Percentiles rank a stretch among this genome's conserved stretches.
These are phyloP conservation scores for Kurtzmaniella quercitrusa DNA, from an alignment of 1,139 yeast genomes.

Conservation along the genomic window DNA sequence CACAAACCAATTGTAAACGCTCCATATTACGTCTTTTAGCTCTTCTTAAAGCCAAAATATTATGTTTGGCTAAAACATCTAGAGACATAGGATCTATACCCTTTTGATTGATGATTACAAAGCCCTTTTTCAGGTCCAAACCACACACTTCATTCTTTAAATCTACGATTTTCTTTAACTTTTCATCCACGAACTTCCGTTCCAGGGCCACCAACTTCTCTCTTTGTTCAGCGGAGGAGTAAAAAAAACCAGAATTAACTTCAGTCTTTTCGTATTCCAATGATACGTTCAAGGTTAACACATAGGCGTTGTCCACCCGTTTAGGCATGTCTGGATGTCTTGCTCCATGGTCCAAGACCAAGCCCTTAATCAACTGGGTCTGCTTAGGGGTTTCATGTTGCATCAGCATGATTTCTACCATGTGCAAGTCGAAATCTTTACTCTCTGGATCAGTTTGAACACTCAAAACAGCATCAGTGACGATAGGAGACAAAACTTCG, in stretches of 20 bases:
- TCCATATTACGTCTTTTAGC: slow-evolving; percentile 99
- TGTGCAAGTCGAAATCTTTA: slow-evolving; percentile 74
- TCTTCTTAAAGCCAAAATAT: slow-evolving; percentile 90
- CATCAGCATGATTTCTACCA: slow-evolving; percentile 99
- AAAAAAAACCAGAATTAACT: slow-evolving; percentile 93
- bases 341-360: slow-evolving; percentile 97
- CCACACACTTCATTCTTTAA: slow-evolving; percentile 90
- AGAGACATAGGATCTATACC: slow-evolving; percentile 99
- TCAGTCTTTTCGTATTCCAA: slow-evolving; percentile 97
- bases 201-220: slow-evolving; percentile 93
- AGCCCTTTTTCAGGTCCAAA: slow-evolving; percentile 66
- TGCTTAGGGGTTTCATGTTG: slow-evolving; percentile 86
- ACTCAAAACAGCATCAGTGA: slow-evolving; percentile 90
- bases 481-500: slow-evolving; percentile 84
- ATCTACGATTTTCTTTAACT: slow-evolving; percentile 85
- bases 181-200: slow-evolving; percentile 91
- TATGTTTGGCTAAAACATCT: slow-evolving; percentile 89
- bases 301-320: slow-evolving; percentile 73
- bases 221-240: slow-evolving; percentile 93
- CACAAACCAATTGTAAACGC: slow-evolving; percentile 91
- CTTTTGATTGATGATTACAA: slow-evolving; percentile 95
- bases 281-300: slow-evolving; percentile 87
- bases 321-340: slow-evolving; percentile 99
- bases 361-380: slow-evolving; percentile 79
- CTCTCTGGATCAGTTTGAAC: slow-evolving; percentile 53